These are phyloP conservation scores for Pichia sp. DNA, from an alignment of 1,139 yeast species.

Conservation along the genomic window DNA sequence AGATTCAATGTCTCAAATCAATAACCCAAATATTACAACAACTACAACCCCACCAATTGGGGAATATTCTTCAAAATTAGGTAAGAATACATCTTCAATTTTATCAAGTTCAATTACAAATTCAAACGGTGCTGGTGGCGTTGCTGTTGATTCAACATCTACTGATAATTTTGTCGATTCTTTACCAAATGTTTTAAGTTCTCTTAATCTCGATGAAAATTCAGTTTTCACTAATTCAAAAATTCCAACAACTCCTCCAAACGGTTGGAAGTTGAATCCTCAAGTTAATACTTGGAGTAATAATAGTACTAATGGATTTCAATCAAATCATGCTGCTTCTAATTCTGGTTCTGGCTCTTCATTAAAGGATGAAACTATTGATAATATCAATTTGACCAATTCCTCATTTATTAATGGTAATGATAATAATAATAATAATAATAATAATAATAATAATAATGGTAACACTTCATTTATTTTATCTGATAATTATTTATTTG, in stretches of 20 bases:
- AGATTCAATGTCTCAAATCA: slow-evolving; percentile 22
- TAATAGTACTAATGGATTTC: background rate
- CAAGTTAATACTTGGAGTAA: slow-evolving; percentile 5
- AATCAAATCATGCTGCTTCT: slow-evolving; percentile 11
- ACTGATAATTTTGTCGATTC: slow-evolving; percentile 23
- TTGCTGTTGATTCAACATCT: slow-evolving; percentile 3
- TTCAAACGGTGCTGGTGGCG: background rate
- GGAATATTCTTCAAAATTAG: slow-evolving; percentile 13
- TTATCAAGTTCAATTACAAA: slow-evolving; percentile 1
- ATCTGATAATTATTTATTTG: slow-evolving; percentile 13
- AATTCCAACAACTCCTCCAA: slow-evolving; percentile 27
- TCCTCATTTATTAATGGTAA: slow-evolving; percentile 2
- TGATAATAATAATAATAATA: background rate
- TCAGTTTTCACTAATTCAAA: slow-evolving; percentile 23
- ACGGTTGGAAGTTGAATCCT: slow-evolving; percentile 13
- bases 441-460: background rate
- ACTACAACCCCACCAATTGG: slow-evolving; percentile 29
- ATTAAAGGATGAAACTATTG: slow-evolving; percentile 16
- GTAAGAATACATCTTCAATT: background rate
- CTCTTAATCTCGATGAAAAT: slow-evolving; percentile 23
- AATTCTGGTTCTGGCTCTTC: slow-evolving; percentile 16
- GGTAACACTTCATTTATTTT: slow-evolving; percentile 9
- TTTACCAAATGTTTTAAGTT: slow-evolving; percentile 25
- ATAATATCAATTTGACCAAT: slow-evolving; percentile 2
- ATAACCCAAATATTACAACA: slow-evolving; percentile 19